Conservation (phyloP, 1,139 yeast genomes). For the Diutina scorzettiae region DNA sequence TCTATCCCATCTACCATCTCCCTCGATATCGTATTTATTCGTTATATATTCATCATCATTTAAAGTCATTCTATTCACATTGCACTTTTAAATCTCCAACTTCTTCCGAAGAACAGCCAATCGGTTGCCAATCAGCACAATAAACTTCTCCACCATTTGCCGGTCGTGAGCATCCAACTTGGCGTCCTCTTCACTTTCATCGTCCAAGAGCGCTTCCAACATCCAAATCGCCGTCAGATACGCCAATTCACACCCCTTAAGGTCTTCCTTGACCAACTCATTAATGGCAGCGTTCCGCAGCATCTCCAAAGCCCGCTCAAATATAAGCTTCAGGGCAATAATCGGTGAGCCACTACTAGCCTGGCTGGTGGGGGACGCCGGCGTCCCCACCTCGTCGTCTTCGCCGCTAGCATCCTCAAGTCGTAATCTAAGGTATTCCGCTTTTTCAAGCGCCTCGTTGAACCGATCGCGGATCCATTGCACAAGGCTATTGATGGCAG, state of each 20-base stretch:
- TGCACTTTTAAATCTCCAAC: slow-evolving; percentile 13
- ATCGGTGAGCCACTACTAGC: slow-evolving; percentile 14
- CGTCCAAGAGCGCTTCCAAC: slow-evolving; percentile 74
- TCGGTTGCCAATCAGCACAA: slow-evolving; percentile 62
- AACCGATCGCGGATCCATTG: slow-evolving; percentile 89
- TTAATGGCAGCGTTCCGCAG: slow-evolving; percentile 83
- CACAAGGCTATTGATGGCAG: slow-evolving; percentile 56
- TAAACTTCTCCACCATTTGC: slow-evolving; percentile 64
- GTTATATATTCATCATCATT: too few relatives aligned
- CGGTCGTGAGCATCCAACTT: slow-evolving; percentile 59
- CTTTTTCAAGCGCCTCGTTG: slow-evolving; percentile 80
- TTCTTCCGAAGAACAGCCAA: slow-evolving; percentile 46
- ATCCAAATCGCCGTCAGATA: slow-evolving; percentile 93
- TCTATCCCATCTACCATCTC: too few relatives aligned
- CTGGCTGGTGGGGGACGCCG: background rate
- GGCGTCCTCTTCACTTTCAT: slow-evolving; percentile 23
- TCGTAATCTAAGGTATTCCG: slow-evolving; percentile 58
- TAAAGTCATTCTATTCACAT: too few relatives aligned
- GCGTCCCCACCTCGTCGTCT: slow-evolving; percentile 8
- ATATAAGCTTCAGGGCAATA: slow-evolving; percentile 73
- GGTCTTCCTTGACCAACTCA: slow-evolving; percentile 68
- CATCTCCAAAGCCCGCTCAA: slow-evolving; percentile 88
- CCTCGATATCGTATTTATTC: too few relatives aligned
- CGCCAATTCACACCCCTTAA: slow-evolving; percentile 72
- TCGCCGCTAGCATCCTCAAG: slow-evolving; percentile 35